Base-by-base conservation (phyloP, 179 eudicot genomes). In the Drosera spatulata region DNA sequence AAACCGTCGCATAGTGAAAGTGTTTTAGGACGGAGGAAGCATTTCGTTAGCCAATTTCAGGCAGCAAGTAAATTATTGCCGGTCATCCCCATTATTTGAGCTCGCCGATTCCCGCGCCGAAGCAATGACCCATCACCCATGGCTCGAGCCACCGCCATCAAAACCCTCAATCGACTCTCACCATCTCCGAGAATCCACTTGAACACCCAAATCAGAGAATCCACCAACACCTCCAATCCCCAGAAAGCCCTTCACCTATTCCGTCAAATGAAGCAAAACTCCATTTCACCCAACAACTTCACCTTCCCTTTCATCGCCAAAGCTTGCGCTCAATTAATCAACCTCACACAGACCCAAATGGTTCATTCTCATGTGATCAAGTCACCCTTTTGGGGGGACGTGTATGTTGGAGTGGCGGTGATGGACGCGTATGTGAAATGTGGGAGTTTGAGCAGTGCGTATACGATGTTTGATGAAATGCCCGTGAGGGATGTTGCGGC, bases 301-400 rank as follows among this genome's bases (percentile, higher is more conserved):
- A 85, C 88, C 58, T 80, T 78, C 41, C 93, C 88, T 13, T 74
- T 82, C 47, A 43, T 80, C 2, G 84, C 84, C 58, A 85, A 85
- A 71, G 84, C 86, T 49, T 80, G 93, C 39, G 88, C 77, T 10
- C 78, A 82, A 61, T 62, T 58, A 43, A 66, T 68, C 33, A 65
- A 68, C 54, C 63, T 71, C 45, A 69, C 5, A 10, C 55, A 59
- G 61, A 74, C 84, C n/a, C 62, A 69, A 64, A 65, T 64, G 37
- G 55, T 82, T 50, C 93, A 82, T 63, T 61, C 82, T 63, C 82
- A 80, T 37, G 57, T 82, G 2, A 37, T 68, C 5, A 82, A 82
- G 70, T 76, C 79, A 2, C 81, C 85, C 2, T 65, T 72, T 71
- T 63, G 38, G 58, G 69, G 65, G 5, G 80, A 85, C 53, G 48